A percentile compares a stretch with the other conserved stretches of the same genome.
phyloP scores from a whole-genome alignment of 177 flowering plant genomes.

The Telopea speciosissima region DNA sequence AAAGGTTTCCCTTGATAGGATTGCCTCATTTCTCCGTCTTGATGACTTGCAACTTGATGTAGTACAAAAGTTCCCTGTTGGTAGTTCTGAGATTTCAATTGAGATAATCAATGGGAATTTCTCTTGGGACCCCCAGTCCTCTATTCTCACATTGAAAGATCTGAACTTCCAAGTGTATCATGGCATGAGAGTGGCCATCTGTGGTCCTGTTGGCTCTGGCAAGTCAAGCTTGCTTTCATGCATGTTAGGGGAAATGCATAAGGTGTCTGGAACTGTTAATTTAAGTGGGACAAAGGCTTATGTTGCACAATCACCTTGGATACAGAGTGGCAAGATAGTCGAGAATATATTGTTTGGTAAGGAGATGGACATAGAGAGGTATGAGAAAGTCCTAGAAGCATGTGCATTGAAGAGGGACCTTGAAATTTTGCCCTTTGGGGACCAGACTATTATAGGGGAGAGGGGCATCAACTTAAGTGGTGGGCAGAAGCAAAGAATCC shows the following conservation, averaged over 20 bases:
- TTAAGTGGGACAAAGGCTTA: constrained; percentile 62
- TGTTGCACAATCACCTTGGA: constrained; percentile 78
- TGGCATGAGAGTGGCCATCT: constrained; percentile 64
- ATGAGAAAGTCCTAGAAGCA: constrained; percentile 50
- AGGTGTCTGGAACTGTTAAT: constrained; percentile 41
- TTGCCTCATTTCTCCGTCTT: constrained; percentile 49
- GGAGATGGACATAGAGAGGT: constrained; percentile 43
- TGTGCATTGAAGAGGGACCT: constrained; percentile 56
- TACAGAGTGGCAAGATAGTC: constrained; percentile 65
- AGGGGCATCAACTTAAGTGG: constrained; percentile 75
- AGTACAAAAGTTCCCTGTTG: constrained; percentile 34
- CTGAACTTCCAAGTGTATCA: constrained; percentile 34
- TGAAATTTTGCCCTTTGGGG: constrained; percentile 47
- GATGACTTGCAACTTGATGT: constrained; percentile 45
- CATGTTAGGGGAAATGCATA: constrained; percentile 63
- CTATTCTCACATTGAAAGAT: constrained; percentile 36
- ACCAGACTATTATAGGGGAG: constrained; percentile 61
- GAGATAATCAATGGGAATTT: constrained; percentile 45
- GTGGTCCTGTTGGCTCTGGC: constrained; percentile 76
- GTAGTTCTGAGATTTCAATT: constrained; percentile 33
- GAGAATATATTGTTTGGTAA: constrained; percentile 67
- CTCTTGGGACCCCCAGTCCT: constrained; percentile 50
- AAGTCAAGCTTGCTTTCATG: constrained; percentile 65
- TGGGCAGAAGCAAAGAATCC: constrained; percentile 76
- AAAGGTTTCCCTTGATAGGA: constrained; percentile 63